Evolutionary conservation across 1,139 yeast genomes (phyloP).

Genomic region (Kurtzmaniella natalensis): DNA sequence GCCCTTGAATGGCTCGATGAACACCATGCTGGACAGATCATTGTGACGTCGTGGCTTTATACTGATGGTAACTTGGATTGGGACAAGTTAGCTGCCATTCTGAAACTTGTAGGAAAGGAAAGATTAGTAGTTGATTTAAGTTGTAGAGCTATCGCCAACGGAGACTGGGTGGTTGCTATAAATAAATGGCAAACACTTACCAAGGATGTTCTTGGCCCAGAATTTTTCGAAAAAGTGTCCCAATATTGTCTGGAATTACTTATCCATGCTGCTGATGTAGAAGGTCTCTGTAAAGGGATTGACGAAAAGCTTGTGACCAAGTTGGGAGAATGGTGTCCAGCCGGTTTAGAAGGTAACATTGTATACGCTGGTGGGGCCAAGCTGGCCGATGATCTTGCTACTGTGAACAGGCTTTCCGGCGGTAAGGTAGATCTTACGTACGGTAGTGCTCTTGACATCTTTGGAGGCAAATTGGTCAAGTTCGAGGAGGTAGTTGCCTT

Average conservation of each 20-base stretch:
- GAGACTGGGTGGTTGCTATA: slow-evolving; percentile 86
- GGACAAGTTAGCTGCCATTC: slow-evolving; percentile 47
- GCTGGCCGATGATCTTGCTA: slow-evolving; percentile 58
- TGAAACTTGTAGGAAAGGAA: slow-evolving; percentile 54
- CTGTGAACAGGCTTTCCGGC: slow-evolving; percentile 60
- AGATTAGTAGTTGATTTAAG: slow-evolving; percentile 86
- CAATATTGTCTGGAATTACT: slow-evolving; percentile 78
- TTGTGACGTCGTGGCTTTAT: slow-evolving; percentile 90
- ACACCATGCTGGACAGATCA: slow-evolving; percentile 71
- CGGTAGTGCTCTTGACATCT: slow-evolving; percentile 91
- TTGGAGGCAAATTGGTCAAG: slow-evolving; percentile 80
- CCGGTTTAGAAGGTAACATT: slow-evolving; percentile 55
- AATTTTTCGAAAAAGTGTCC: slow-evolving; percentile 51
- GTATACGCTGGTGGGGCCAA: slow-evolving; percentile 98
- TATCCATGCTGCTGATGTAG: slow-evolving; percentile 98
- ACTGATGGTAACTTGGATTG: slow-evolving; percentile 56
- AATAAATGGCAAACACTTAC: slow-evolving; percentile 96
- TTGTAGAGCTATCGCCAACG: slow-evolving; percentile 52
- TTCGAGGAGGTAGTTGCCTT: slow-evolving; percentile 71
- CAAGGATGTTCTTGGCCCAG: slow-evolving; percentile 47
- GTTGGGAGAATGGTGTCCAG: slow-evolving; percentile 74
- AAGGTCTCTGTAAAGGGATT: slow-evolving; percentile 90
- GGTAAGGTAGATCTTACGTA: slow-evolving; percentile 88
- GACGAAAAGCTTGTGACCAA: slow-evolving; percentile 70
- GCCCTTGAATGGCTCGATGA: slow-evolving; percentile 69